phyloP scores from a whole-genome alignment of 2,329 filamentous ascomycete genomes.

The Arthrinium puccinioides region DNA sequence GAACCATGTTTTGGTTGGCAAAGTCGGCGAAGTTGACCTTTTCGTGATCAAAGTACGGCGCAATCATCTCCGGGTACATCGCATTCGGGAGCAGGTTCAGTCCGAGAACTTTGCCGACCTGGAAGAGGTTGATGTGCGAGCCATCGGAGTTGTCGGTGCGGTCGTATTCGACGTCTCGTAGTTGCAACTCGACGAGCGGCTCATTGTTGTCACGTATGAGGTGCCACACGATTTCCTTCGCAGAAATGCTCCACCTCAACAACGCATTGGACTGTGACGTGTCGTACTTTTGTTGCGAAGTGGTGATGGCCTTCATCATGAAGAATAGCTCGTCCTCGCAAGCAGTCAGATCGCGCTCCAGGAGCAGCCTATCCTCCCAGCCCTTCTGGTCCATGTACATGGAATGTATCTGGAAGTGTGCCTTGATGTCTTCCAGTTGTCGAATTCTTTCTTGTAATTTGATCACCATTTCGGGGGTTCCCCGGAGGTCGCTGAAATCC shows the following conservation, averaged over 20 bases:
- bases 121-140: constrained; percentile 87
- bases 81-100: constrained; percentile 86
- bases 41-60: constrained; percentile 72
- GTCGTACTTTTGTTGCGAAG: constrained; percentile 82
- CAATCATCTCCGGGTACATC: constrained; percentile 92
- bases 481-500: constrained; percentile 93
- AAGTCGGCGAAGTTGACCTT: constrained; percentile 42
- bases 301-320: constrained; percentile 99
- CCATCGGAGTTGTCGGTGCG: constrained; percentile 95
- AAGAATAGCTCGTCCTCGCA: constrained; percentile 99
- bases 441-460: constrained; percentile 87
- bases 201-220: constrained; percentile 81
- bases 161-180: constrained; percentile 86
- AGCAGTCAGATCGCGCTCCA: constrained; percentile 80
- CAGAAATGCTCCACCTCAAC: constrained; percentile 88
- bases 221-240: constrained; percentile 95
- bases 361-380: constrained; percentile 82
- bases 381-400: constrained; percentile 80
- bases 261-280: constrained; percentile 69
- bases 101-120: constrained; percentile 80
- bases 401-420: constrained; percentile 88
- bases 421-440: constrained; percentile 93
- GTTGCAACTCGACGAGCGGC: constrained; percentile 85
- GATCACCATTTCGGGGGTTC: constrained; percentile 87
- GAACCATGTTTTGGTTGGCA: constrained; percentile 74